phyloP scores from a whole-genome alignment of 176 grass and related monocot species.

The Cocos nucifera region DNA sequence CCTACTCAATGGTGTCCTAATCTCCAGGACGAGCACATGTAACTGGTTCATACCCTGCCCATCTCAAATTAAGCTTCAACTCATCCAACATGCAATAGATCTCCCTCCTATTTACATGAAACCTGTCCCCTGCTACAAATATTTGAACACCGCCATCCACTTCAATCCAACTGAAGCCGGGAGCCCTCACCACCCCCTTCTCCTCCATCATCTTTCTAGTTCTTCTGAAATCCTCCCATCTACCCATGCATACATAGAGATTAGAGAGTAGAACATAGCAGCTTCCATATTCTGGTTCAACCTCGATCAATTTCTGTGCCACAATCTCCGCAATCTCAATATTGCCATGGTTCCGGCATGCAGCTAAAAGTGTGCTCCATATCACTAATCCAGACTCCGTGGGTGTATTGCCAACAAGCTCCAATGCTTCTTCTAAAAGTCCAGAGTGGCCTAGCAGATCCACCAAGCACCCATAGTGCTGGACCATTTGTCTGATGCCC shows the following conservation, averaged over 20 bases:
- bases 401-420: slow-evolving; percentile 22
- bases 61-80: slow-evolving; percentile 32
- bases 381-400: slow-evolving; percentile 28
- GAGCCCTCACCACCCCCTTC: slow-evolving; percentile 21
- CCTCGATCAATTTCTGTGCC: slow-evolving; percentile 15
- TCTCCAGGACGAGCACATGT: slow-evolving; percentile 7
- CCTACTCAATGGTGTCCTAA: neutral
- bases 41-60: slow-evolving; percentile 21
- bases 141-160: slow-evolving; percentile 30
- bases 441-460: slow-evolving; percentile 43
- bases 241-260: slow-evolving; percentile 26
- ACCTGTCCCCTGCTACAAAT: slow-evolving; percentile 36
- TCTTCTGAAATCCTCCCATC: slow-evolving; percentile 43
- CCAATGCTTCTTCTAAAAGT: slow-evolving; percentile 31
- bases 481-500: slow-evolving; percentile 29
- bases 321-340: slow-evolving; percentile 37
- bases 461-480: slow-evolving; percentile 49
- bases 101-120: slow-evolving; percentile 18
- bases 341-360: slow-evolving; percentile 40
- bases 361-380: slow-evolving; percentile 47
- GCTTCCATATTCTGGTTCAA: slow-evolving; percentile 31
- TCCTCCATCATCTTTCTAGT: slow-evolving; percentile 34
- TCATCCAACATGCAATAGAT: slow-evolving; percentile 47
- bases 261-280: slow-evolving; percentile 44
- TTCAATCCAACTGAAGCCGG: slow-evolving; percentile 55